Percentiles rank a stretch among this genome's conserved stretches.
Conservation (phyloP, 2,329 filamentous ascomycete genomes). For the Alternaria consortialis region DNA sequence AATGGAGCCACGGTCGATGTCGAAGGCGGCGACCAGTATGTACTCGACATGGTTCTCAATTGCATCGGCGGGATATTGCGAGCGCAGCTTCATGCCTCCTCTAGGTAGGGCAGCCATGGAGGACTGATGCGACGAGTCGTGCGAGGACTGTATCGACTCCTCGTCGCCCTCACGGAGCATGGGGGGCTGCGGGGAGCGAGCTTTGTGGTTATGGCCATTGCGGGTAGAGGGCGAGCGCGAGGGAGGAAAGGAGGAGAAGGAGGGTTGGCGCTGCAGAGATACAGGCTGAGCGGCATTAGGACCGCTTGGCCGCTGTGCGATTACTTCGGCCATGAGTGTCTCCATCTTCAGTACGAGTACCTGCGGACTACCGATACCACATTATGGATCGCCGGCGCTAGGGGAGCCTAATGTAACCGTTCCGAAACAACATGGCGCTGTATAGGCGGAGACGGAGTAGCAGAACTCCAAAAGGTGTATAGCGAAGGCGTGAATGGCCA, state of each 20-base stretch:
- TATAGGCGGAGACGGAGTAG: not conserved
- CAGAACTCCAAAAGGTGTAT: not conserved
- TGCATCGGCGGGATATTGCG: constrained; percentile 59
- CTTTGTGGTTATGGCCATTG: constrained; percentile 45
- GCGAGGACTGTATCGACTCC: constrained; percentile 40
- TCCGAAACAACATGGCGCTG: constrained; percentile 17
- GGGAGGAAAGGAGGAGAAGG: constrained; percentile 55
- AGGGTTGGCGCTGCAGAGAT: constrained; percentile 51
- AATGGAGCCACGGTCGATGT: constrained; percentile 92
- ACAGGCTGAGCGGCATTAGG: constrained; percentile 24
- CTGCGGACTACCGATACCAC: constrained; percentile 14
- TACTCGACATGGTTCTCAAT: constrained; percentile 95
- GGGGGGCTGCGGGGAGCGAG: constrained; percentile 48
- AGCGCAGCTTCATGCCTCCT: constrained; percentile 47
- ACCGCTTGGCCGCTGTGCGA: constrained; percentile 36
- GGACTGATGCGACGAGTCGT: constrained; percentile 36
- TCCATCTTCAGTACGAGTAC: constrained; percentile 29
- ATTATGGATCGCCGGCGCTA: constrained; percentile 30
- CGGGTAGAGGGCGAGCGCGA: constrained; percentile 52
- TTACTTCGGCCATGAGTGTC: constrained; percentile 45
- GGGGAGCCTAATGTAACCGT: constrained; percentile 25
- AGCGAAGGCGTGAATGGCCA: not conserved
- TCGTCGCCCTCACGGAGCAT: constrained; percentile 47
- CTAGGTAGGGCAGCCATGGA: constrained; percentile 3
- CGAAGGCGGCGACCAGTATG: constrained; percentile 95